Base-by-base conservation (phyloP, 352 stramenopile species). In the Phytopythium helicoides region DNA sequence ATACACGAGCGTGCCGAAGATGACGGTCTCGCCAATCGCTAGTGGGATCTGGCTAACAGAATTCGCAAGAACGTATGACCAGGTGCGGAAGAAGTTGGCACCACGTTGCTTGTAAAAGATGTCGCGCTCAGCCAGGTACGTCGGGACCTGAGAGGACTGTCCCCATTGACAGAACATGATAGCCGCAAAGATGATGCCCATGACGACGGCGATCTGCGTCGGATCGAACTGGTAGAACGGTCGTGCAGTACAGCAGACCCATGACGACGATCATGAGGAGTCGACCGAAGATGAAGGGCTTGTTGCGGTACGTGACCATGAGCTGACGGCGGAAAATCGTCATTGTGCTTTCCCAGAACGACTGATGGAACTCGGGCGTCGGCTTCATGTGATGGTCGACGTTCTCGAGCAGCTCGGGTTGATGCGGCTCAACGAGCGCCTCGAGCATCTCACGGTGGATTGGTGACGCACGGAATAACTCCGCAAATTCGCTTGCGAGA, bases 21-120 rank as follows among this genome's bases (percentile, higher is more conserved):
- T 62, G 16, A 90, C 47, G 4, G 76, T 78, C 68, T 94, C 86
- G 26, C 76, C 52, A 0, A 82, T 3, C 47, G 60, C 46, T 41
- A 71, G 67, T 52, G 76, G 63, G 16, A 85, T 26, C 35, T 73
- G 59, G 33, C 64, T 64, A 9, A 61, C 21, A 3, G 56, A 67
- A 8, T 52, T 66, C 0, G 66, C 76, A 41, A 93, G 33, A 37
- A 94, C 69, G 53, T 93, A 95, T 23, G 73, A 71, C 3, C 65
- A 75, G 9, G 85, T 74, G 1, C 77, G 74, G 49, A 81, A 93
- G 57, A 93, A 95, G 55, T 92, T 92, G 14, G 69, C 68, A 14
- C 85, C 78, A 5, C 73, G 67, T 34, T 94, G 82, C 56, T 91
- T 93, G 70, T 92, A 91, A 56, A 87, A 94, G 16, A 83, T 45